Conservation (phyloP, 768 basidiomycete genomes). For the Tulasnella sp. region DNA sequence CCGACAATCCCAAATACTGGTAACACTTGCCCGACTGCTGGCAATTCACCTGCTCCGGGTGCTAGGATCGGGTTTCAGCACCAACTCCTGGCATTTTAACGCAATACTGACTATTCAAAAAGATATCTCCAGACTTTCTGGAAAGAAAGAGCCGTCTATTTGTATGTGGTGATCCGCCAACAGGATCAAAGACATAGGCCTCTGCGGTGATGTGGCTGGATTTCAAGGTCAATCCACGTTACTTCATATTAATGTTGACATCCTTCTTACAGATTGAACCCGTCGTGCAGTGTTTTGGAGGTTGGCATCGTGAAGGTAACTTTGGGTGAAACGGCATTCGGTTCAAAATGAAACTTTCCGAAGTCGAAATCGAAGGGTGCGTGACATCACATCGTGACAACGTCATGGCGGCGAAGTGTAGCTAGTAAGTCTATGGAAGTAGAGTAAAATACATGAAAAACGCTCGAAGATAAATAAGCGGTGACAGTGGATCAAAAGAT, state of each 20-base stretch:
- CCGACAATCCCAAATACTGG: conserved; percentile 36
- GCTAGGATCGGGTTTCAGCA: not conserved
- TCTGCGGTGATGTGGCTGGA: conserved; percentile 19
- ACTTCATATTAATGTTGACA: not conserved
- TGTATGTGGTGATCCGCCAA: conserved; percentile 21
- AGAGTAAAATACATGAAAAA: no score
- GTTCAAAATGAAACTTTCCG: no score
- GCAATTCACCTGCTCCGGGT: conserved; percentile 18
- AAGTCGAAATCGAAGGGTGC: no score
- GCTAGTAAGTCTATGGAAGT: no score
- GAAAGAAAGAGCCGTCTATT: conserved; percentile 29
- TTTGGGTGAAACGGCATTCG: no score
- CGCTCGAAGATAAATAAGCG: no score
- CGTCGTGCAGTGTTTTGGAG: conserved; percentile 1
- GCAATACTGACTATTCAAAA: conserved; percentile 27
- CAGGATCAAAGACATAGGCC: conserved; percentile 22
- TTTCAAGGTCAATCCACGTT: not conserved
- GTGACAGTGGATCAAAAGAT: no score
- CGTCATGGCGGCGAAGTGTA: no score
- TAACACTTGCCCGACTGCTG: conserved; percentile 26
- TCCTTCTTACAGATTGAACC: conserved; percentile 2
- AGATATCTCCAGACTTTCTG: conserved; percentile 26
- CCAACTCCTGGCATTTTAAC: not conserved
- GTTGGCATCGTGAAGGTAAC: not conserved
- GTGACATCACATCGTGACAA: no score